Evolutionary conservation across 2,329 filamentous ascomycete species (phyloP), one percentile per base, ranked within the genome.

Genomic region (Monosporascus ibericus): DNA sequence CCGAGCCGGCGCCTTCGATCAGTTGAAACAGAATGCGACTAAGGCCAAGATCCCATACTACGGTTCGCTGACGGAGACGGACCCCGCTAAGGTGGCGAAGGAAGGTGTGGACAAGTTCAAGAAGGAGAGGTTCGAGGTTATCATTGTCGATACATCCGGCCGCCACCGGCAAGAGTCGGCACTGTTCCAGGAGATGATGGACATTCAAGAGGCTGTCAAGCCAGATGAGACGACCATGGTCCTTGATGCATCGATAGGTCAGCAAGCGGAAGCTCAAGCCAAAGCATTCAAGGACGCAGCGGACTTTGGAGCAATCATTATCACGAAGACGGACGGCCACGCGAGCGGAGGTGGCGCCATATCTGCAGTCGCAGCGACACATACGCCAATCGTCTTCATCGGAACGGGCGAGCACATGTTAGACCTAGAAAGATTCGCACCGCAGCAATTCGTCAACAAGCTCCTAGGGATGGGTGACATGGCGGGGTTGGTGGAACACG

Each of bases 21-120:
- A 99, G 75, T 72, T 99, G 70, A 97, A 97, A 75, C 94, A 99
- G 74, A 99, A 99, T 69, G 94, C 94, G 1, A 97, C 91, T 36
- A 99, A 97, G 72, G 94, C 94, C 48, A 97, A 97, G 76, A 97
- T 99, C 49, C 94, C 94, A 9, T 99, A 99, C 79, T 99, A 95
- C 69, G 94, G 94, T 64, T 95, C 90, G 52, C 78, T 99, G 58
- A 99, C 92, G 3, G 91, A 99, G 74, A 96, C 92, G 7, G 94
- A 99, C 66, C 94, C 94, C 0, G 91, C 92, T 0, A 86, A 91
- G 6, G 94, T 99, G 18, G 92, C 94, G 0, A 82, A 85, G n/a
- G 92, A 96, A 61, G 94, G 94, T 73, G 94, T 99, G 34, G 91
- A 96, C 47, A 95, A 97, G 73, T 99, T 99, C 79, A 96, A 96